A percentile compares a stretch with the other conserved stretches of the same genome.
These are phyloP conservation scores for Pseudodiploospora longispora DNA, from an alignment of 2,329 filamentous ascomycete genomes.

Conservation along the genomic window DNA sequence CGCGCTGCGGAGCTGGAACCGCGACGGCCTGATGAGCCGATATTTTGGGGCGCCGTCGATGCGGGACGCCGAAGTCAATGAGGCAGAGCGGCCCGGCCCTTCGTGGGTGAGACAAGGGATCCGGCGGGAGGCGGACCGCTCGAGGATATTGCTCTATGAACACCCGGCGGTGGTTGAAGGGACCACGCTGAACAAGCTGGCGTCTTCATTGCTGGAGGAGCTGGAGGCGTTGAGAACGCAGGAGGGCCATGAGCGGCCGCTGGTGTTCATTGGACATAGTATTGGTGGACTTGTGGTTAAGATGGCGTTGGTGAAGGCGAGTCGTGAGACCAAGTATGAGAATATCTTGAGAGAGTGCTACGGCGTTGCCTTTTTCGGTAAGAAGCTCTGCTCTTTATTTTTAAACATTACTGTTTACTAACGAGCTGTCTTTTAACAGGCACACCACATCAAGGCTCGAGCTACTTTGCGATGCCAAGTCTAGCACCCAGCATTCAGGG, in stretches of 20 bases:
- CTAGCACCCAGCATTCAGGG: conserved; percentile 46
- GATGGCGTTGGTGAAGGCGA: conserved; percentile 43
- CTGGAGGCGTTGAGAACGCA: conserved; percentile 26
- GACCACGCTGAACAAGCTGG: conserved; percentile 35
- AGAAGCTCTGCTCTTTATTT: conserved; percentile 17
- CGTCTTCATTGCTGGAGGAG: conserved; percentile 39
- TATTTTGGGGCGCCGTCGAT: conserved; percentile 37
- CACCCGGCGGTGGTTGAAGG: conserved; percentile 36
- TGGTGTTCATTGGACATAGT: conserved; percentile 55
- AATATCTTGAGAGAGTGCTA: conserved; percentile 48
- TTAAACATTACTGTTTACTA: not conserved
- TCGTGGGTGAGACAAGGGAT: conserved; percentile 47
- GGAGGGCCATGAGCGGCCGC: conserved; percentile 35
- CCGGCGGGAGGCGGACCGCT: conserved; percentile 36
- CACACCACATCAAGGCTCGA: conserved; percentile 55
- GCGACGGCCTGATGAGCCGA: conserved; percentile 38
- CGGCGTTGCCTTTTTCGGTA: conserved; percentile 53
- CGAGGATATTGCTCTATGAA: conserved; percentile 43
- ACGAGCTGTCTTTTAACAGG: conserved; percentile 22
- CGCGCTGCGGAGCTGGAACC: conserved; percentile 44
- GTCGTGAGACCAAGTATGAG: conserved; percentile 27
- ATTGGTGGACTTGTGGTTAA: conserved; percentile 54
- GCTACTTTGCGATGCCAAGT: conserved; percentile 50
- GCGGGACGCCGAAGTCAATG: conserved; percentile 25
- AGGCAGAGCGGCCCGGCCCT: conserved; percentile 21